These are phyloP conservation scores for Cutaneotrichosporon mucoides DNA, from an alignment of 1,284 basidiomycete genomes.

Conservation along the genomic window DNA sequence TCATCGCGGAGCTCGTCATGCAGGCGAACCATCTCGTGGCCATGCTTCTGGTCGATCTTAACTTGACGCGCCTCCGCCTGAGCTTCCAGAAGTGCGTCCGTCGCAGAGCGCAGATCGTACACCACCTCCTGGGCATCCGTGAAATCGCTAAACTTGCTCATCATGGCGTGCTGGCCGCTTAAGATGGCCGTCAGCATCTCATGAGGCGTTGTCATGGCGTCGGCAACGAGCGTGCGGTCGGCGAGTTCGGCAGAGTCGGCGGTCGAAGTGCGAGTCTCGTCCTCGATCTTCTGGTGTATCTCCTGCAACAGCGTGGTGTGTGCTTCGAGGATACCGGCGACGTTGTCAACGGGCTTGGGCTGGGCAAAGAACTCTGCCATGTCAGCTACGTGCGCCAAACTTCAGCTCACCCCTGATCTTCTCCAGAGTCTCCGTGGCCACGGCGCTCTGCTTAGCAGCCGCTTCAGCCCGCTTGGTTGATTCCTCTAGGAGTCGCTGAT, in stretches of 20 bases:
- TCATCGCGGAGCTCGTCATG: slow-evolving; percentile 6
- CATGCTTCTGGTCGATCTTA: slow-evolving; percentile 4
- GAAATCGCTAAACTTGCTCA: slow-evolving; percentile 13
- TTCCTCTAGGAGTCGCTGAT: background rate
- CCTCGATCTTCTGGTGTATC: slow-evolving; percentile 14
- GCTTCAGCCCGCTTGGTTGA: slow-evolving; percentile 4
- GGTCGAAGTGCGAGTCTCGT: slow-evolving; percentile 4
- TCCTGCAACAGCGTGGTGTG: slow-evolving; percentile 12
- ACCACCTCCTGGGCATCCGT: slow-evolving; percentile 6
- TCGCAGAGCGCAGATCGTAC: slow-evolving; percentile 13
- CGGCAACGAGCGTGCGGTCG: background rate
- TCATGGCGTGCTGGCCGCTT: slow-evolving; percentile 15
- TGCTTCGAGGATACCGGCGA: slow-evolving; percentile 6
- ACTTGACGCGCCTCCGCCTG: slow-evolving; percentile 7
- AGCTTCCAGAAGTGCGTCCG: slow-evolving; percentile 14
- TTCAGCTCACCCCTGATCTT: slow-evolving; percentile 10
- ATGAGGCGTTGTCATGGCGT: background rate
- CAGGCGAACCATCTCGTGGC: slow-evolving; percentile 1
- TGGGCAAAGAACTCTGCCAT: slow-evolving; percentile 7
- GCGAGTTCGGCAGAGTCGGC: background rate
- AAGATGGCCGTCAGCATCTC: slow-evolving; percentile 14
- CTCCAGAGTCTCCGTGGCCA: slow-evolving; percentile 5
- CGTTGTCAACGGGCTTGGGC: slow-evolving; percentile 1
- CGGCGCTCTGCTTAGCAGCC: background rate
- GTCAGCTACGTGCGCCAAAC: background rate